Conservation (phyloP, 1,139 yeast species). For the Candida glucosophila region DNA sequence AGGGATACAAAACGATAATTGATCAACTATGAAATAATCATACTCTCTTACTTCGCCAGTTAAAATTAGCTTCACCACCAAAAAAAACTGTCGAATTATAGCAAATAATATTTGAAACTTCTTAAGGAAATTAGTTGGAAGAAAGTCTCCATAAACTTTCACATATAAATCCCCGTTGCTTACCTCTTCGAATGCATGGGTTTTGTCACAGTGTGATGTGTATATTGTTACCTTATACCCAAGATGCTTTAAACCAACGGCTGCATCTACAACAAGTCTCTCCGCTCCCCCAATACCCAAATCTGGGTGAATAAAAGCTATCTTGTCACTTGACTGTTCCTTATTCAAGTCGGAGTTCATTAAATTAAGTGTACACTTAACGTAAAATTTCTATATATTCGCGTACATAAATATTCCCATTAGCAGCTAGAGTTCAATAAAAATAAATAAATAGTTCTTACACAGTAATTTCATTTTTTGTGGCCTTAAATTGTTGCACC, state of each 20-base stretch:
- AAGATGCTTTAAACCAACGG: conserved; percentile 70
- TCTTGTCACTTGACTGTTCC: conserved; percentile 9
- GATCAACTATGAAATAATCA: conserved; percentile 82
- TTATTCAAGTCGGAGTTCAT: too few relatives aligned
- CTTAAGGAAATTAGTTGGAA: conserved; percentile 65
- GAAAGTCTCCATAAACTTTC: conserved; percentile 68
- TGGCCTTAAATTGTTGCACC: background rate
- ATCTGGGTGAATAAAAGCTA: conserved; percentile 94
- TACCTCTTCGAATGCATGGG: conserved; percentile 89
- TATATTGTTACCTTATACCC: conserved; percentile 61
- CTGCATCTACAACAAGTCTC: conserved; percentile 89
- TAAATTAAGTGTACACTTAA: too few relatives aligned
- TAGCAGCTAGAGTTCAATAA: background rate
- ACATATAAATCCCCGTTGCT: conserved; percentile 48
- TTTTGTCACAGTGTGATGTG: conserved; percentile 83
- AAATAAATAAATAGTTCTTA: background rate
- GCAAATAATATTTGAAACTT: conserved; percentile 77
- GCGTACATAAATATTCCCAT: too few relatives aligned
- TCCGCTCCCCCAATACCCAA: conserved; percentile 97
- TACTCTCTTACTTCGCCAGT: conserved; percentile 39
- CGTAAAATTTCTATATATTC: background rate
- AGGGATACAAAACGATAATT: conserved; percentile 80
- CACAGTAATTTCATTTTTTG: background rate
- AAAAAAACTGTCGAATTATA: conserved; percentile 68
- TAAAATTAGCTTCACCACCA: conserved; percentile 43